phyloP scores from a whole-genome alignment of 1,284 basidiomycete genomes.

The Athelia sp. region DNA sequence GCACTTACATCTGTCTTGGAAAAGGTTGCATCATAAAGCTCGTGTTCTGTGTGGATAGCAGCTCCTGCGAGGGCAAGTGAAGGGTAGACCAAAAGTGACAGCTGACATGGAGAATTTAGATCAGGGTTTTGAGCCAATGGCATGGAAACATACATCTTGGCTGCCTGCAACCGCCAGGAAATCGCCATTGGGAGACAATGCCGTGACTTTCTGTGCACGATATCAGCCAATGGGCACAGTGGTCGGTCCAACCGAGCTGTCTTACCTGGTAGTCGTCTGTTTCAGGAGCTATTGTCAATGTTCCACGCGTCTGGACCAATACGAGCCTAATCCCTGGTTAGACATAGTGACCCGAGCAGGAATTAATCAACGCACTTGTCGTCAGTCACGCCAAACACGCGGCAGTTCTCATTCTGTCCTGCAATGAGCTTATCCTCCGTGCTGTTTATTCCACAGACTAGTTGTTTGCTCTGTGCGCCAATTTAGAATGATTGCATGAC shows the following conservation, averaged over 20 bases:
- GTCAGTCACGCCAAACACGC: conserved; percentile 60
- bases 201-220: conserved; percentile 65
- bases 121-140: background rate
- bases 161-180: conserved; percentile 60
- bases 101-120: conserved; percentile 31
- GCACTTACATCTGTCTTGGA: conserved; percentile 43
- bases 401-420: conserved; percentile 79
- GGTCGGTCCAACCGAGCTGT: background rate
- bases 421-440: conserved; percentile 53
- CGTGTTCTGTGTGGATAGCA: conserved; percentile 52
- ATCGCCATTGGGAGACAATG: conserved; percentile 60
- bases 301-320: conserved; percentile 50
- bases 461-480: conserved; percentile 34
- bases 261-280: conserved; percentile 80
- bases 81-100: conserved; percentile 67
- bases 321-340: conserved; percentile 41
- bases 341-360: conserved; percentile 2
- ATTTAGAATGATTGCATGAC: conserved; percentile 17
- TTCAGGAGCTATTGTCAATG: conserved; percentile 47
- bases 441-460: conserved; percentile 87
- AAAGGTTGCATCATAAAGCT: conserved; percentile 75
- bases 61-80: conserved; percentile 46
- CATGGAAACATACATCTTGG: conserved; percentile 45
- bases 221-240: background rate
- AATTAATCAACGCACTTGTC: conserved; percentile 43